Evolutionary conservation across 768 basidiomycete species (phyloP), one percentile per base, ranked within the genome.

Genomic region (Leccinum boreale): DNA sequence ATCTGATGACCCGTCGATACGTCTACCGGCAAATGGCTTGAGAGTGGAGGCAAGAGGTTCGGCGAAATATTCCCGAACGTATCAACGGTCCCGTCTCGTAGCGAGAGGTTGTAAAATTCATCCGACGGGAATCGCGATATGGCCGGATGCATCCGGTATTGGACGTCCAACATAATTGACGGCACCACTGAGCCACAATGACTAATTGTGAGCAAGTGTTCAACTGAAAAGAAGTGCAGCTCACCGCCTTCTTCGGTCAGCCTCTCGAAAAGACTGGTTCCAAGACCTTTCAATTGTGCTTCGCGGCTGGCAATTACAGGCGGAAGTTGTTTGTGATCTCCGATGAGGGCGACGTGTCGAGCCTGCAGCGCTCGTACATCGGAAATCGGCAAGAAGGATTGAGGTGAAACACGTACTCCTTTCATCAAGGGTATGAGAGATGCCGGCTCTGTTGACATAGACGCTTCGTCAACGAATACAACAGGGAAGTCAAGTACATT

Each of bases 301-400:
- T 91, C 85, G 21, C 79, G 78, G 60, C 89, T 92, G 21, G 84
- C 78, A 57, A 96, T 91, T 60, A 96, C 84, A 0, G 94, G 93
- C 8, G 94, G 93, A 10, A 98, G 79, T 69, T 98, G 94, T 67
- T 96, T 96, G 73, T 98, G 94, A 74, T 98, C 94, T n/a, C 94
- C 94, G 64, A 98, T 95, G 48, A 98, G 82, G 1, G 92, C 84
- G 31, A 92, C 79, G 65, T 97, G 94, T 52, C 77, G 80, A 8
- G 87, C 87, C 92, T 94, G 66, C 21, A 50, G 46, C 58, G 60
- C 53, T 58, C 50, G 61, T 61, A 58, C 36, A 57, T 59, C 60
- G 64, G 53, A 45, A 52, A 31, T 58, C 53, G 24, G 33, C 31
- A 36, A 17, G 29, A 28, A 61, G 51, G 49, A 48, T 53, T 24